Conservation (phyloP, 1,139 yeast species). For the Entelexis paramagnoliae region DNA sequence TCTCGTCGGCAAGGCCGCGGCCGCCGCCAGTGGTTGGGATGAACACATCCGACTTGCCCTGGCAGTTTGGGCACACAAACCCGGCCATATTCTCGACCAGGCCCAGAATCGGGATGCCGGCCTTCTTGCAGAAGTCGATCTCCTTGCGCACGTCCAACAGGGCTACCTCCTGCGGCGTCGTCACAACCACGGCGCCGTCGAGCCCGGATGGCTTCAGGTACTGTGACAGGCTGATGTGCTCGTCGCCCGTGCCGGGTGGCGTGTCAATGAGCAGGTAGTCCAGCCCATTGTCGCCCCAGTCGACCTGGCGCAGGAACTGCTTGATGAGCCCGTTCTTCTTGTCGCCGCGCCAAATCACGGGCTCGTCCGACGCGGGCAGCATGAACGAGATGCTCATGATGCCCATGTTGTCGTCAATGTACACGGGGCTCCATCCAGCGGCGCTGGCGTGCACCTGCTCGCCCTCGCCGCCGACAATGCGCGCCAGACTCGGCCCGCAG, state of each 20-base stretch:
- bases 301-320: conserved; percentile 87
- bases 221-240: conserved; percentile 80
- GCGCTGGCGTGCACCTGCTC: conserved; percentile 82
- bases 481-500: conserved; percentile 94
- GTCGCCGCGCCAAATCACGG: conserved; percentile 94
- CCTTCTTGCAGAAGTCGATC: conserved; percentile 87
- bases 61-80: conserved; percentile 91
- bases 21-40: conserved; percentile 98
- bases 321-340: conserved; percentile 89
- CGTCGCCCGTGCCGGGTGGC: conserved; percentile 98
- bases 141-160: conserved; percentile 90
- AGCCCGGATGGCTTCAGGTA: conserved; percentile 84
- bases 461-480: conserved; percentile 86
- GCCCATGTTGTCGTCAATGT: conserved; percentile 88
- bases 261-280: conserved; percentile 91
- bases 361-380: conserved; percentile 89
- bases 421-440: conserved; percentile 94
- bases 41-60: conserved; percentile 82
- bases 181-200: conserved; percentile 90
- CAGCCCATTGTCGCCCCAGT: conserved; percentile 68
- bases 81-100: conserved; percentile 97
- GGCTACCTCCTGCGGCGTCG: conserved; percentile 98
- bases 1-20: conserved; percentile 64
- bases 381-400: conserved; percentile 92
- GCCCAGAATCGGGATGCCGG: conserved; percentile 75